Evolutionary conservation across 768 basidiomycete genomes (phyloP).

Genomic region (Collybiopsis luxurians): DNA sequence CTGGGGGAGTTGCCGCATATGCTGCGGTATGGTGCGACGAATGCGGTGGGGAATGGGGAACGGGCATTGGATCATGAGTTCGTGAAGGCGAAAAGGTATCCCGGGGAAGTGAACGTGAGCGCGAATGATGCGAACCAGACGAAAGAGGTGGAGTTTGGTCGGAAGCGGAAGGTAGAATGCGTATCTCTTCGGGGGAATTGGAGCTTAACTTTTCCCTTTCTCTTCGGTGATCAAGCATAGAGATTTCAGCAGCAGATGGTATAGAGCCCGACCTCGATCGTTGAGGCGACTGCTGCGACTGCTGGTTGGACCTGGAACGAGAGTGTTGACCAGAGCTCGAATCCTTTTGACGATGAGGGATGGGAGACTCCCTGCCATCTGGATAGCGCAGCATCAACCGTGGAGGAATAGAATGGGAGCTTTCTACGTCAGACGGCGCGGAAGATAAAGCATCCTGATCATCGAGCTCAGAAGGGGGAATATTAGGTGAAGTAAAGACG

Average conservation of each 20-base stretch:
- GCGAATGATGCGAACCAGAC: slow-evolving; percentile 31
- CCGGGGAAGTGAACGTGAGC: slow-evolving; percentile 48
- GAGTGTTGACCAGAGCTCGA: slow-evolving; percentile 23
- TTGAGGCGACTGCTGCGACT: slow-evolving; percentile 28
- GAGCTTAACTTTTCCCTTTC: slow-evolving; percentile 21
- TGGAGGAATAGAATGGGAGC: slow-evolving; percentile 57
- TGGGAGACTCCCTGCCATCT: slow-evolving; percentile 65
- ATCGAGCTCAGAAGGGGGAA: slow-evolving; percentile 50
- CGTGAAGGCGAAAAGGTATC: slow-evolving; percentile 28
- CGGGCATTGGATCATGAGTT: slow-evolving; percentile 16
- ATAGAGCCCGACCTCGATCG: slow-evolving; percentile 40
- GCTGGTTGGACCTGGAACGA: slow-evolving; percentile 26
- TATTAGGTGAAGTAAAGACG: slow-evolving; percentile 56
- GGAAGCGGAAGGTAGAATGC: slow-evolving; percentile 52
- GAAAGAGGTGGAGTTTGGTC: slow-evolving; percentile 32
- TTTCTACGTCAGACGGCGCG: slow-evolving; percentile 47
- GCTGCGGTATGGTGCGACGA: slow-evolving; percentile 24
- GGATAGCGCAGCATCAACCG: slow-evolving; percentile 69
- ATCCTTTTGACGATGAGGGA: slow-evolving; percentile 42
- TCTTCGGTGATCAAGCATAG: slow-evolving; percentile 25
- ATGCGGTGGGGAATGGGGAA: slow-evolving; percentile 21
- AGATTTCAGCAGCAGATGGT: slow-evolving; percentile 24
- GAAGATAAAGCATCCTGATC: slow-evolving; percentile 31
- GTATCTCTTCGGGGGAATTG: slow-evolving; percentile 57
- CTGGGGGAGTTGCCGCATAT: slow-evolving; percentile 25